Evolutionary conservation across 805 yeast genomes (phyloP).

Genomic region (Cyberlindnera samutprakarnensis): DNA sequence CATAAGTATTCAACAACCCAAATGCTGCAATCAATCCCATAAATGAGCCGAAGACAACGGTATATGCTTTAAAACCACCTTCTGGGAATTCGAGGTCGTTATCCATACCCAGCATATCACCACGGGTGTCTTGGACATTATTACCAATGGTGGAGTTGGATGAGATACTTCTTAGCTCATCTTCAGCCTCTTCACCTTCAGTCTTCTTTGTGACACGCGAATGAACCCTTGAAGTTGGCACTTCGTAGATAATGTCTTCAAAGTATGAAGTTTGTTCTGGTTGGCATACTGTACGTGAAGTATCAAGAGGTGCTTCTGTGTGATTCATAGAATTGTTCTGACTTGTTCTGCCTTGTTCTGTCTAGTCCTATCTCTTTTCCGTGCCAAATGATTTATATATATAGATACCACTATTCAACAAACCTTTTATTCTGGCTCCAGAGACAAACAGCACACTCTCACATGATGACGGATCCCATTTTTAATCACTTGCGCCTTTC

Average conservation of each 20-base stretch:
- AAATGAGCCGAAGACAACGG: conserved; percentile 50
- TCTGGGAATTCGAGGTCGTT: conserved; percentile 38
- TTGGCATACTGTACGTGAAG: neutral
- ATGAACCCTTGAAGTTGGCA: too few relatives aligned
- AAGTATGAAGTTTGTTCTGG: neutral
- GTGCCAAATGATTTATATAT: too few relatives aligned
- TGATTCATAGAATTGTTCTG: neutral
- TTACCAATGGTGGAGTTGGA: conserved; percentile 2
- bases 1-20: conserved; percentile 51
- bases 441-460: too few relatives aligned
- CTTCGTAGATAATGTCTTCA: neutral
- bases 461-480: too few relatives aligned
- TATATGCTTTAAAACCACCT: conserved; percentile 51
- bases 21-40: conserved; percentile 46
- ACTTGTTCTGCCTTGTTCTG: too few relatives aligned
- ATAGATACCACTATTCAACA: too few relatives aligned
- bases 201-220: too few relatives aligned
- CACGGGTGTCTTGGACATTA: neutral
- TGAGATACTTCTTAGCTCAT: neutral
- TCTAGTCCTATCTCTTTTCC: too few relatives aligned
- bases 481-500: too few relatives aligned
- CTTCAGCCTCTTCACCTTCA: neutral
- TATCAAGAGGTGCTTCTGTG: neutral
- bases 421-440: too few relatives aligned
- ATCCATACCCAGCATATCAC: conserved; percentile 5